phyloP scores from a whole-genome alignment of 768 basidiomycete genomes.

The Termitomyces sp. region DNA sequence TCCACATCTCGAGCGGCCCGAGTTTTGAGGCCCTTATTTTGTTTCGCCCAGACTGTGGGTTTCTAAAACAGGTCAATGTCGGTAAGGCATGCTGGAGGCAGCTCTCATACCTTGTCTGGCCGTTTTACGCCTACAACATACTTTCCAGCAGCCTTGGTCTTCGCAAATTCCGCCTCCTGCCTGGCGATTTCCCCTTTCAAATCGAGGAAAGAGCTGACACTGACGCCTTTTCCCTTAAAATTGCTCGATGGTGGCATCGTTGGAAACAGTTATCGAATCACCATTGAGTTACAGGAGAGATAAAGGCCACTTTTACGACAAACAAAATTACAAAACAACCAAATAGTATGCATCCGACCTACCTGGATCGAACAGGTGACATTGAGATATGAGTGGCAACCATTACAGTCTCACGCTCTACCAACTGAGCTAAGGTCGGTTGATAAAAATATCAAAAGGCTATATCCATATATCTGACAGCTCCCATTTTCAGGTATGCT shows the following conservation, averaged over 20 bases:
- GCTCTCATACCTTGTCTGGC: slow-evolving; percentile 58
- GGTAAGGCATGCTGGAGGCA: background rate
- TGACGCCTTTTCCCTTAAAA: slow-evolving; percentile 65
- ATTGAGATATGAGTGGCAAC: background rate
- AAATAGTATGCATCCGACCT: no score
- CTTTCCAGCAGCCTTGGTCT: slow-evolving; percentile 55
- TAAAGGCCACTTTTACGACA: no score
- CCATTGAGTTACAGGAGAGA: background rate
- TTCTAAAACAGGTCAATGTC: slow-evolving; percentile 41
- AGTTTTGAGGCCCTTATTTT: slow-evolving; percentile 66
- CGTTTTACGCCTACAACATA: slow-evolving; percentile 56
- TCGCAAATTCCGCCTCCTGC: slow-evolving; percentile 53
- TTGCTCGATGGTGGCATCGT: slow-evolving; percentile 35
- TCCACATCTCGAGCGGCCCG: slow-evolving; percentile 68
- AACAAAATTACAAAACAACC: no score
- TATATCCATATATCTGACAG: no score
- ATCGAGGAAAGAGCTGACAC: slow-evolving; percentile 75
- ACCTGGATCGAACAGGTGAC: background rate
- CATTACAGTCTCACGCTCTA: slow-evolving; percentile 12
- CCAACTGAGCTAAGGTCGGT: slow-evolving; percentile 11
- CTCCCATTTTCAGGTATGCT: no score
- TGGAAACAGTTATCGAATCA: background rate
- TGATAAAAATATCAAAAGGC: no score
- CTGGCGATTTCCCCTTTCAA: slow-evolving; percentile 71
- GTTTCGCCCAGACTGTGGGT: slow-evolving; percentile 69